Percentiles rank a stretch among this genome's conserved stretches.
Conservation (phyloP, 805 yeast genomes). For the Starmera dryadoides region DNA sequence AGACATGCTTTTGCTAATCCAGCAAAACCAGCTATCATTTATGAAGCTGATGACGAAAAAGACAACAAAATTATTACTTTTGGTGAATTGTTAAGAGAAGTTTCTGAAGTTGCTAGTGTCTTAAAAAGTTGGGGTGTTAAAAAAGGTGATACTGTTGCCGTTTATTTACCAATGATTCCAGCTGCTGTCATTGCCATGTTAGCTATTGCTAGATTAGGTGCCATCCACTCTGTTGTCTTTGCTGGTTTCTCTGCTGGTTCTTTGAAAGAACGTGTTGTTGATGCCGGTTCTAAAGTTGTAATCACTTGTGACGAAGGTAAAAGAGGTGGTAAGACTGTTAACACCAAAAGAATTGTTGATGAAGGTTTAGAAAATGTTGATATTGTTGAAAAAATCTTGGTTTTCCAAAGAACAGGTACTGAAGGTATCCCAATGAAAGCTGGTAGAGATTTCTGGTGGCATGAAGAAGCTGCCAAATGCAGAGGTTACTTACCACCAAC, state of each 20-base stretch:
- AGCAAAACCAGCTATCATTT: slow-evolving; percentile 64
- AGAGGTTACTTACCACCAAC: slow-evolving; percentile 55
- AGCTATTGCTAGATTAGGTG: slow-evolving; percentile 78
- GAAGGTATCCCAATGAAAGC: slow-evolving; percentile 38
- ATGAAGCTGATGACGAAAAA: slow-evolving; percentile 75
- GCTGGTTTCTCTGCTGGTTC: slow-evolving; percentile 80
- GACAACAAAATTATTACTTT: slow-evolving; percentile 58
- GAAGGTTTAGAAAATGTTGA: slow-evolving; percentile 68
- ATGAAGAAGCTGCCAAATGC: slow-evolving; percentile 60
- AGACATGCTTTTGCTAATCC: slow-evolving; percentile 72
- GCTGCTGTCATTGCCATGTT: slow-evolving; percentile 69
- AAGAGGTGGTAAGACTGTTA: slow-evolving; percentile 77
- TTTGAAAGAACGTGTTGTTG: slow-evolving; percentile 61
- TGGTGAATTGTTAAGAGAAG: slow-evolving; percentile 64
- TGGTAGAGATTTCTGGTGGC: slow-evolving; percentile 73
- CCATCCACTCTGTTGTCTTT: slow-evolving; percentile 77
- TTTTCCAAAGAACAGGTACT: slow-evolving; percentile 67
- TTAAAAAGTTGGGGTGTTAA: slow-evolving; percentile 57
- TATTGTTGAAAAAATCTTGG: slow-evolving; percentile 60
- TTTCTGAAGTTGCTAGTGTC: slow-evolving; percentile 65
- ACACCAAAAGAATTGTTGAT: slow-evolving; percentile 77
- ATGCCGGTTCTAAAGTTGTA: slow-evolving; percentile 50
- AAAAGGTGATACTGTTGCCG: slow-evolving; percentile 83
- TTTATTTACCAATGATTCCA: slow-evolving; percentile 81
- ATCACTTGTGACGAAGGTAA: slow-evolving; percentile 78